These are phyloP conservation scores for Septoria linicola DNA, from an alignment of 2,329 filamentous ascomycete species.

Conservation along the genomic window DNA sequence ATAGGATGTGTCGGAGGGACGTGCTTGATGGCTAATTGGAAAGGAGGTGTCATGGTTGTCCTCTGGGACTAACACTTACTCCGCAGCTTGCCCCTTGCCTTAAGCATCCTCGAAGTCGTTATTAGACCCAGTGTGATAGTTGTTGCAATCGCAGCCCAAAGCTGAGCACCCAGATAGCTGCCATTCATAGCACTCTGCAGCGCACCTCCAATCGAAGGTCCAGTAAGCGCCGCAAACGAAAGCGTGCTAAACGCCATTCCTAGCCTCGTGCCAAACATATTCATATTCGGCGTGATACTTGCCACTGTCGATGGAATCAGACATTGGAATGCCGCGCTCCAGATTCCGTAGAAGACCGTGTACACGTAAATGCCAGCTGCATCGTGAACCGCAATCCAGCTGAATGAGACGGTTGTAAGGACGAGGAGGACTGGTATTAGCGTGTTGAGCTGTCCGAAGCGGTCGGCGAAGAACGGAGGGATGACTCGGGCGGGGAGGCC, in stretches of 20 bases:
- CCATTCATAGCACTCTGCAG: slow-evolving; percentile 44
- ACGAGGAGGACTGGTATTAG: slow-evolving; percentile 51
- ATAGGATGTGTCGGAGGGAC: no score
- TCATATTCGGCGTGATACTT: slow-evolving; percentile 47
- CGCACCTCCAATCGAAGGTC: slow-evolving; percentile 50
- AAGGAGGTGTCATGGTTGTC: no score
- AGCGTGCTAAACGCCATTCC: slow-evolving; percentile 51
- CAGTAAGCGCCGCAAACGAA: slow-evolving; percentile 47
- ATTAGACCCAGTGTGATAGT: slow-evolving; percentile 5
- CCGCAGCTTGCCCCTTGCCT: no score
- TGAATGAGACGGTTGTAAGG: slow-evolving; percentile 52
- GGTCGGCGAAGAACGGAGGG: slow-evolving; percentile 55
- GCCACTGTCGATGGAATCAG: slow-evolving; percentile 47
- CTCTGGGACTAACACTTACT: no score
- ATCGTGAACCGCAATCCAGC: slow-evolving; percentile 55
- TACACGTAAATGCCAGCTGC: slow-evolving; percentile 44
- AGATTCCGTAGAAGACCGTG: slow-evolving; percentile 47
- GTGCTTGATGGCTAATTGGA: no score
- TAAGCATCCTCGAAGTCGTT: no score
- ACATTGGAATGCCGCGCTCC: slow-evolving; percentile 47
- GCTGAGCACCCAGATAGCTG: slow-evolving; percentile 44
- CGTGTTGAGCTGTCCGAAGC: slow-evolving; percentile 56
- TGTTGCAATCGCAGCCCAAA: slow-evolving; percentile 41
- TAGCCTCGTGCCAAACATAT: slow-evolving; percentile 47
- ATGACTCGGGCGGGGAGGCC: slow-evolving; percentile 56